Evolutionary conservation across 1,284 basidiomycete genomes (phyloP).

Genomic region (Kalmanozyma brasiliensis): DNA sequence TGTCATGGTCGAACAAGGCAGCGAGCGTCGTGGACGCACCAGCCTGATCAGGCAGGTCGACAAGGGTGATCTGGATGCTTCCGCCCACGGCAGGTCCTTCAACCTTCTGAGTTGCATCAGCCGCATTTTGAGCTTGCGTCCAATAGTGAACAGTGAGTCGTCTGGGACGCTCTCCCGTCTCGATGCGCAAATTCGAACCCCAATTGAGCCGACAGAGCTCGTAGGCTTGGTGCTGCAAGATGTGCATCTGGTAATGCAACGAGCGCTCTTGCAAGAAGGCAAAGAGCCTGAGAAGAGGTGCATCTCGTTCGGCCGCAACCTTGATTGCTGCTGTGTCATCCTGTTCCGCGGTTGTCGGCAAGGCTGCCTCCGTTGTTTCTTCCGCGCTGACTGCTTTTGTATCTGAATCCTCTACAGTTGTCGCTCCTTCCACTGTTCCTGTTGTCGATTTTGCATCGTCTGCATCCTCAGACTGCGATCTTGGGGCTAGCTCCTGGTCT

Average conservation of each 20-base stretch:
- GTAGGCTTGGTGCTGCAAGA: conserved; percentile 58
- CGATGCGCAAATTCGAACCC: conserved; percentile 49
- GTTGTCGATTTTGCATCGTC: conserved; percentile 9
- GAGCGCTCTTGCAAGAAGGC: conserved; percentile 60
- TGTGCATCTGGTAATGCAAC: conserved; percentile 63
- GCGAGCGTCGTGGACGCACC: conserved; percentile 31
- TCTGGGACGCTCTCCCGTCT: conserved; percentile 29
- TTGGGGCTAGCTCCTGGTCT: conserved; percentile 50
- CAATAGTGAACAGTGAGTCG: conserved; percentile 54
- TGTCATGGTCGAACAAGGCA: conserved; percentile 22
- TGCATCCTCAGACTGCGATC: conserved; percentile 4
- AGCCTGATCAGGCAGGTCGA: conserved; percentile 24
- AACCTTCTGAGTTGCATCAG: conserved; percentile 3
- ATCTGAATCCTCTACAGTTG: conserved; percentile 11
- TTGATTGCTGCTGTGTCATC: conserved; percentile 2
- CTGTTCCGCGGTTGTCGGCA: not conserved
- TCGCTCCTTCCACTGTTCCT: conserved; percentile 7
- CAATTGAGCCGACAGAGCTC: conserved; percentile 55
- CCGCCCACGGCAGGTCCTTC: conserved; percentile 39
- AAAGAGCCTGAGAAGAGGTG: conserved; percentile 50
- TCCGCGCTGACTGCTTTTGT: not conserved
- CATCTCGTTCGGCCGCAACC: conserved; percentile 20
- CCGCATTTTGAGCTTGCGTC: conserved; percentile 38
- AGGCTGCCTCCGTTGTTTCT: not conserved
- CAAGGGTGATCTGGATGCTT: conserved; percentile 34